Conservation (phyloP, 2,329 filamentous ascomycete genomes). For the Talaromyces verruculosus region DNA sequence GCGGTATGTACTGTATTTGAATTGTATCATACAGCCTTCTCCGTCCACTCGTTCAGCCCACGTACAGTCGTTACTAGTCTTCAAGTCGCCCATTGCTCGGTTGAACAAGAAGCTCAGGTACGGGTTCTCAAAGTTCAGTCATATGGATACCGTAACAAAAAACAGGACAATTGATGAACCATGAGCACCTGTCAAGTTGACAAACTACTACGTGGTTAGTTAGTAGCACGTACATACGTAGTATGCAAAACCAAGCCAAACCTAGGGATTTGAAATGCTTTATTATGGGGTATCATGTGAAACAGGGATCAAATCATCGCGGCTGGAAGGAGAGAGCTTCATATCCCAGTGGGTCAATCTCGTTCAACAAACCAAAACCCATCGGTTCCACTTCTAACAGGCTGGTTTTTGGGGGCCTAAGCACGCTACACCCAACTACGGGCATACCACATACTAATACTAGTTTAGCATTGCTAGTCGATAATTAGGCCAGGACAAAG, state of each 20-base stretch:
- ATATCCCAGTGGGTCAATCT: conserved; percentile 7
- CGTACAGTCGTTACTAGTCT: neutral
- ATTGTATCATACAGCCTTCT: neutral
- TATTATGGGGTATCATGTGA: neutral
- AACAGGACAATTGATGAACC: neutral
- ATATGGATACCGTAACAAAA: neutral
- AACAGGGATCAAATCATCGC: conserved; percentile 3
- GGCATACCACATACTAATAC: neutral
- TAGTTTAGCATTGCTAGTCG: neutral
- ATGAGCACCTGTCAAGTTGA: neutral
- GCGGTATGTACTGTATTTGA: neutral
- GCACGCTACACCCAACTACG: neutral
- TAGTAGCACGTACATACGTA: neutral
- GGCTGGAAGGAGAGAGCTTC: neutral
- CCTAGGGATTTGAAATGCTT: conserved; percentile 3
- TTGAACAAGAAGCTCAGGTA: neutral
- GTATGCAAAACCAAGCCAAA: neutral
- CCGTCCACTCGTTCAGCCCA: neutral
- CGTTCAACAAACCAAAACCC: neutral
- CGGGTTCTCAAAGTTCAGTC: neutral
- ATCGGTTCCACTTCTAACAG: conserved; percentile 17
- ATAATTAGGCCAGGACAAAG: neutral
- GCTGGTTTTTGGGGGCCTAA: conserved; percentile 9
- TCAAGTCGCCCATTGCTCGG: neutral
- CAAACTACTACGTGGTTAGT: neutral